Evolutionary conservation across 2,329 filamentous ascomycete species (phyloP), one percentile per base, ranked within the genome.

Genomic region (Talaromyces amestolkiae): DNA sequence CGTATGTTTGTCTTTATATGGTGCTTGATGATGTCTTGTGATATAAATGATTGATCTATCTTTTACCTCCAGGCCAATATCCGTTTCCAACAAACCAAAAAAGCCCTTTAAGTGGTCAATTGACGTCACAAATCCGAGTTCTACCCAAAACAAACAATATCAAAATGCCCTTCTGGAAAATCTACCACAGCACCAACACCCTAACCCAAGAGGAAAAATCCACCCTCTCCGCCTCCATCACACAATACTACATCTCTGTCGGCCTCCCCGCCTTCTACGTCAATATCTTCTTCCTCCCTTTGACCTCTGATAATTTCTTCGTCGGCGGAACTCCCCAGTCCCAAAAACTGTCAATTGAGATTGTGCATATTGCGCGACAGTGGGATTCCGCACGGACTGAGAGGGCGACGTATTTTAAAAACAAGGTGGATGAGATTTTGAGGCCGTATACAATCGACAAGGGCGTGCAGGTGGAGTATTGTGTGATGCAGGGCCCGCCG

Each of bases 211-310:
- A 56, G 33, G 63, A 61, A 10, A 65, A 65, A 41, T 19, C 24
- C 8, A 53, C 37, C 39, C 39, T 70, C 24, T 61, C 68, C 53
- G 37, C 68, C 35, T 63, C 61, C n/a, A 53, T 70, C 45, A 72
- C 71, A 4, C 58, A 68, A 11, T 53, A 67, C 10, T 71, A 71
- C 60, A 39, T 59, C 8, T 61, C 63, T 1, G 13, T 15, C 41
- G 66, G 68, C 33, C 66, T 71, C 1, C 69, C 70, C 0, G 66
- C 61, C 10, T 72, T 72, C 65, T 71, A 72, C 51, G 70, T 70
- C 61, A 70, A 70, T 22, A 65, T 71, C 33, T 45, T 63, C 37
- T 63, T 22, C 37, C 22, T 63, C 5, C 49, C 60, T 13, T n/a
- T 63, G 3, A 4, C 47, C 2, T 10, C 22, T 5, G 1, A 6